phyloP scores from a whole-genome alignment of 495 filamentous ascomycete genomes.

The Penicillium manginii region DNA sequence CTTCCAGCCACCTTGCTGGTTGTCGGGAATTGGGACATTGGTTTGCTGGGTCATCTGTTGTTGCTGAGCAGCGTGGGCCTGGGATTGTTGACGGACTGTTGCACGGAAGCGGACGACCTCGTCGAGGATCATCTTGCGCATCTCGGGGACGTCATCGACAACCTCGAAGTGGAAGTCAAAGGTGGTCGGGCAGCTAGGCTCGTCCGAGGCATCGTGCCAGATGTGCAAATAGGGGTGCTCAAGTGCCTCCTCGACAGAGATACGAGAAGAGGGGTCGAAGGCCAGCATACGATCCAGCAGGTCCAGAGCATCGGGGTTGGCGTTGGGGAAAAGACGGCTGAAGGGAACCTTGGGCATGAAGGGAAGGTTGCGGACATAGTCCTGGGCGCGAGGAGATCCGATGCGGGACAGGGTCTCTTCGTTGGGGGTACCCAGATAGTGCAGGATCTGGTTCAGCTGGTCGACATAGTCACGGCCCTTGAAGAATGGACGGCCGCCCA shows the following conservation, averaged over 20 bases:
- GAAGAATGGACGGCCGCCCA: constrained; percentile 97
- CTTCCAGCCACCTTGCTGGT: constrained; percentile 70
- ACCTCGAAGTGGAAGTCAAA: constrained; percentile 99
- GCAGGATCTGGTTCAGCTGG: constrained; percentile 98
- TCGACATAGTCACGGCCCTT: constrained; percentile 99
- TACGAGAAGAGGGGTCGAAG: constrained; percentile 89
- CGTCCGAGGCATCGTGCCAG: constrained; percentile 97
- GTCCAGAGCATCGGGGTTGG: constrained; percentile 95
- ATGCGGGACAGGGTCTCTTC: constrained; percentile 94
- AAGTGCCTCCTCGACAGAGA: constrained; percentile 90
- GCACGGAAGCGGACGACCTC: constrained; percentile 85
- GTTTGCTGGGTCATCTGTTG: constrained; percentile 45
- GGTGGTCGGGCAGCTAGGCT: constrained; percentile 87
- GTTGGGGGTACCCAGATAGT: constrained; percentile 95
- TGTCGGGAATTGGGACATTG: constrained; percentile 74
- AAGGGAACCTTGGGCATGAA: constrained; percentile 94
- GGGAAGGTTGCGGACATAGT: constrained; percentile 97
- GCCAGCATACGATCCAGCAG: constrained; percentile 95
- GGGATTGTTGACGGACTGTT: constrained; percentile 68
- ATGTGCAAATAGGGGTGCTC: constrained; percentile 96
- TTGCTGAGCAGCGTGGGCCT: constrained; percentile 49
- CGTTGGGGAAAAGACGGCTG: constrained; percentile 85
- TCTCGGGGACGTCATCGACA: constrained; percentile 86
- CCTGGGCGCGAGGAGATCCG: constrained; percentile 92
- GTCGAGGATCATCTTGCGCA: constrained; percentile 96